Evolutionary conservation across 1,284 basidiomycete genomes (phyloP), one percentile per base, ranked within the genome.

Genomic region (Apiotrichum mycotoxinovorans): DNA sequence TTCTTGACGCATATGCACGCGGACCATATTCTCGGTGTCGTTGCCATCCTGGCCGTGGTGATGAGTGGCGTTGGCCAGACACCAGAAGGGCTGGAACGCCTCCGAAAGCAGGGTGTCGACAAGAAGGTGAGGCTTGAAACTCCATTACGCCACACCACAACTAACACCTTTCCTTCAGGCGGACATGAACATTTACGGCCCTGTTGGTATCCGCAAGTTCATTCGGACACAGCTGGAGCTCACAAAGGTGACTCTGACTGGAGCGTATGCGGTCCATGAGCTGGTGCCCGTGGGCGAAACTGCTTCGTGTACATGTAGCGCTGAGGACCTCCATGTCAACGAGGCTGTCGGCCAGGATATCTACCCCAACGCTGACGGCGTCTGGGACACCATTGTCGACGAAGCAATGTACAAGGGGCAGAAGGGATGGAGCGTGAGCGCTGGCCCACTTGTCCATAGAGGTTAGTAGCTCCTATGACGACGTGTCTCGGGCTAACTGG

Each of bases 1-100:
- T 92, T 94, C 75, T 81, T 94, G 54, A 94, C 92, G 0, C 92
- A 94, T 68, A 86, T 94, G 84, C 92, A 95, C 69, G 89, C 85
- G 30, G 88, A 91, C 74, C 89, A 93, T 75, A 82, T 85, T 38
- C 85, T 91, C 80, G 91, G 90, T 10, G 80, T 91, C 26, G 82
- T 88, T 25, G 84, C 88, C 1, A 79, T 93, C 46, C 79, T 93
- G 52, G 82, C 85, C 42, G 85, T 83, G 63, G 69, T 85, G 22
- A 83, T 92, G 62, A 71, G 70, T 14, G 79, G 81, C 10, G 73
- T 81, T 18, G 74, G 78, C 2, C 72, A 69, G 41, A 78, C 75
- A 4, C 54, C 66, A 4, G 71, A 68, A 7, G 61, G 64, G 4
- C 62, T 66, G 7, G 69, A 68, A 22, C 49, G 61, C n/a, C 54